A percentile compares a stretch with the other conserved stretches of the same genome.
phyloP scores from a whole-genome alignment of 208 protist species.

The Blechomonas ayalai region DNA sequence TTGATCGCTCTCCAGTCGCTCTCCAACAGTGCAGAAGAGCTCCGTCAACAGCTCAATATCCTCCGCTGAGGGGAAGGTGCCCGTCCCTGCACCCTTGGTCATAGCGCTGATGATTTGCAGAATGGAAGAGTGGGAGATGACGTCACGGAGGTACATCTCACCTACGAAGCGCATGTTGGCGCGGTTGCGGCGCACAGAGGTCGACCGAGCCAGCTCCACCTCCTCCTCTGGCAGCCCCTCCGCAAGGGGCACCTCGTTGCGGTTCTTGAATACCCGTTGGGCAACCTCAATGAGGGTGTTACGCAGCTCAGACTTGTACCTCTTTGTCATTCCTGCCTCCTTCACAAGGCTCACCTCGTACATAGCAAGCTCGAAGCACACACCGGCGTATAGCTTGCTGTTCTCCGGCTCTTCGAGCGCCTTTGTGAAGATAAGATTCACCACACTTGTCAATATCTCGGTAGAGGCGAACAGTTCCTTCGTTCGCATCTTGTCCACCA shows the following conservation, averaged over 20 bases:
- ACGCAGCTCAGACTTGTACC: slow-evolving; percentile 59
- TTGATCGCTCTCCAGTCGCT: slow-evolving; percentile 50
- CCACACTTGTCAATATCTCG: slow-evolving; percentile 49
- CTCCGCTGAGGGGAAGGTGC: slow-evolving; percentile 39
- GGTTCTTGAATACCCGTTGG: slow-evolving; percentile 58
- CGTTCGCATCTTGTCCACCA: slow-evolving; percentile 53
- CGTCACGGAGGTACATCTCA: slow-evolving; percentile 69
- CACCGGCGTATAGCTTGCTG: slow-evolving; percentile 65
- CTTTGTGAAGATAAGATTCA: slow-evolving; percentile 75
- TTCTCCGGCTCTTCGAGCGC: slow-evolving; percentile 82
- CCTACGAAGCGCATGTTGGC: slow-evolving; percentile 88
- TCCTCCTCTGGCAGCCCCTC: slow-evolving; percentile 50
- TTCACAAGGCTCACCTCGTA: slow-evolving; percentile 53
- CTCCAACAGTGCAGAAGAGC: slow-evolving; percentile 65
- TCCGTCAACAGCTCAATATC: slow-evolving; percentile 80
- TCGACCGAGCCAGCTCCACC: slow-evolving; percentile 38
- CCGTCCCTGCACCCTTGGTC: slow-evolving; percentile 32
- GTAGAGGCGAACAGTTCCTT: slow-evolving; percentile 53
- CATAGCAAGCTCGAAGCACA: slow-evolving; percentile 71
- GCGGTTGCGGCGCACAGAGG: slow-evolving; percentile 73
- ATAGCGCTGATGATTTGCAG: slow-evolving; percentile 59
- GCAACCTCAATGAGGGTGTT: slow-evolving; percentile 53
- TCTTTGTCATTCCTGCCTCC: slow-evolving; percentile 5
- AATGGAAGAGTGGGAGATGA: slow-evolving; percentile 64
- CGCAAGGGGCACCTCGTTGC: slow-evolving; percentile 10